Conservation (phyloP, 345 rosid species). For the Eucalyptus coolabah region DNA sequence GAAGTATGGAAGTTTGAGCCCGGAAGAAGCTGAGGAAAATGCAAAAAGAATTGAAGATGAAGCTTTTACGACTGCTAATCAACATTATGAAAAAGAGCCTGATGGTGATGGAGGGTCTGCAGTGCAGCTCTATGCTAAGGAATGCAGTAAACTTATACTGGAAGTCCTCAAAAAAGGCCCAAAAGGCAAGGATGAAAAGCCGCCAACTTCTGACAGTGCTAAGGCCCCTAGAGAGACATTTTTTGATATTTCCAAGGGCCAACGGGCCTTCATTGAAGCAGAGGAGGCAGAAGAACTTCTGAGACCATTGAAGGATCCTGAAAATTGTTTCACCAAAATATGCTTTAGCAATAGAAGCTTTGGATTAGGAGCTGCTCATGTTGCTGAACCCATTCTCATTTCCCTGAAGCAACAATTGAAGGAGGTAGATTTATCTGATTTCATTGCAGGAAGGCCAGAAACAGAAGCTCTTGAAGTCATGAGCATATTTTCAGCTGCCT, state of each 20-base stretch:
- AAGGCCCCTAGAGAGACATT: constrained; percentile 18
- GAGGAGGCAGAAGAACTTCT: constrained; percentile 74
- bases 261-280: constrained; percentile 63
- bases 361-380: constrained; percentile 66
- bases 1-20: constrained; percentile 63
- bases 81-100: constrained; percentile 79
- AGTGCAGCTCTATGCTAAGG: constrained; percentile 90
- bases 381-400: constrained; percentile 64
- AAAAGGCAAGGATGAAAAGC: constrained; percentile 11
- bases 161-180: constrained; percentile 75
- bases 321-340: constrained; percentile 64
- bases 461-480: constrained; percentile 84
- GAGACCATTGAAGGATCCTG: constrained; percentile 56
- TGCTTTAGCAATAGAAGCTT: constrained; percentile 94
- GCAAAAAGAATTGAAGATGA: constrained; percentile 69
- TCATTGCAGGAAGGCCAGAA: constrained; percentile 86
- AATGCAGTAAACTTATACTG: constrained; percentile 79
- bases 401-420: constrained; percentile 67
- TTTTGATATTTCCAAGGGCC: constrained; percentile 73
- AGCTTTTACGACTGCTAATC: constrained; percentile 46
- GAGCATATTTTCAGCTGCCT: constrained; percentile 60
- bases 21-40: constrained; percentile 66
- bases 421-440: constrained; percentile 84
- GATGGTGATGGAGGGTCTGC: constrained; percentile 96
- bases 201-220: constrained; percentile 11